Evolutionary conservation across 257 asterid genomes (phyloP).

Genomic region (Ehretia macrophylla): DNA sequence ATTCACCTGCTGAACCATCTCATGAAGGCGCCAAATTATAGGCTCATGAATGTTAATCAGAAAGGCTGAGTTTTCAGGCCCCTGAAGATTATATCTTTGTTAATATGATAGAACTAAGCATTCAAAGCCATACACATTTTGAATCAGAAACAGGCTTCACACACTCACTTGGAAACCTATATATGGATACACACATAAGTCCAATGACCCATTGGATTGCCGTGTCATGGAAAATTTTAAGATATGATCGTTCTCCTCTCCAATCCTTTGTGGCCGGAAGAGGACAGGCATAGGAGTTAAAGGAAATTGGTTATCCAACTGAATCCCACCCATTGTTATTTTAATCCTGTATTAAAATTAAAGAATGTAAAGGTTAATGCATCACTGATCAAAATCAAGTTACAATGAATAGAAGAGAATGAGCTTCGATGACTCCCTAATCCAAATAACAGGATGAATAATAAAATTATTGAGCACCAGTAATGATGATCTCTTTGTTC

Average conservation of each 20-base stretch:
- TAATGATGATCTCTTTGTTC: neutral
- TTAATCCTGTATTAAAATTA: conserved; percentile 52
- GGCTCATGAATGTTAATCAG: conserved; percentile 92
- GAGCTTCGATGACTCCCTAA: neutral
- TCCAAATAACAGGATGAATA: neutral
- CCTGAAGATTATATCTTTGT: conserved; percentile 40
- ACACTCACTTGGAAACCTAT: conserved; percentile 86
- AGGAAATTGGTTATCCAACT: conserved; percentile 94
- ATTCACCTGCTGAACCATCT: conserved; percentile 80
- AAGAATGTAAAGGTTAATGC: conserved; percentile 12
- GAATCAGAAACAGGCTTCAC: conserved; percentile 14
- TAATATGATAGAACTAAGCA: neutral
- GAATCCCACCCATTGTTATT: conserved; percentile 84
- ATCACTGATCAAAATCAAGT: conserved; percentile 12
- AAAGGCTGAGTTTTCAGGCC: conserved; percentile 91
- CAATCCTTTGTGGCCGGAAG: conserved; percentile 84
- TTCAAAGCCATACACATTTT: conserved; percentile 6
- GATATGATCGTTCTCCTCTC: conserved; percentile 74
- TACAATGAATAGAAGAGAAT: neutral
- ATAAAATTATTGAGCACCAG: neutral
- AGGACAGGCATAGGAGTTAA: conserved; percentile 97
- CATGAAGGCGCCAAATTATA: conserved; percentile 96
- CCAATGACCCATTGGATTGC: conserved; percentile 90
- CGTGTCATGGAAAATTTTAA: conserved; percentile 90
- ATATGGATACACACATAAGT: conserved; percentile 84